Evolutionary conservation across 495 filamentous ascomycete species (phyloP).

Genomic region (Daldinia bambusicola): DNA sequence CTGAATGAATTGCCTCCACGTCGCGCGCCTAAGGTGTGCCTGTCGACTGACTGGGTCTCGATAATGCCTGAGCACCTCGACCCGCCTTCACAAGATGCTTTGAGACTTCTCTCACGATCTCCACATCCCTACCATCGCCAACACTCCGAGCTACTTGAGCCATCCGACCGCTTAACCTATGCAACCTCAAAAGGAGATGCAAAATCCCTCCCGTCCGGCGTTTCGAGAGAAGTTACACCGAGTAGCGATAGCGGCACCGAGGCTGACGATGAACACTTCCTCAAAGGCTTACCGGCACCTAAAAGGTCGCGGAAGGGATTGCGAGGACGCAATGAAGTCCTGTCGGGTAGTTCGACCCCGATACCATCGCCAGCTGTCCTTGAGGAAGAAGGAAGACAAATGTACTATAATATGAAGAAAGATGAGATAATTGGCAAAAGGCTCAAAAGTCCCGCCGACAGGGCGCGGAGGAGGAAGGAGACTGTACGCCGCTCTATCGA

Average conservation of each 20-base stretch:
- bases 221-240: constrained; percentile 61
- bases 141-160: constrained; percentile 60
- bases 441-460: constrained; percentile 46
- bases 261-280: constrained; percentile 85
- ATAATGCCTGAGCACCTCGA: constrained; percentile 56
- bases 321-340: constrained; percentile 59
- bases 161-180: constrained; percentile 48
- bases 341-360: constrained; percentile 65
- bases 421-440: constrained; percentile 44
- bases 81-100: constrained; percentile 49
- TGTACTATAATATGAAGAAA: constrained; percentile 36
- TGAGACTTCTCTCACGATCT: constrained; percentile 72
- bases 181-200: constrained; percentile 17
- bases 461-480: constrained; percentile 56
- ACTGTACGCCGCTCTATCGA: constrained; percentile 57
- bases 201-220: constrained; percentile 36
- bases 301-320: constrained; percentile 80
- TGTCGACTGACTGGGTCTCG: constrained; percentile 35
- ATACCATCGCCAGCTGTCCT: constrained; percentile 67
- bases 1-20: constrained; percentile 36
- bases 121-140: constrained; percentile 80
- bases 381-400: constrained; percentile 62
- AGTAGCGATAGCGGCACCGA: constrained; percentile 91
- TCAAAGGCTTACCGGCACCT: constrained; percentile 84
- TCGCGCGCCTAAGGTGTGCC: constrained; percentile 30